A percentile compares a stretch with the other conserved stretches of the same genome.
Evolutionary conservation across 129 eudicot genomes (phyloP).

Genomic region (Scalesia atractyloides): DNA sequence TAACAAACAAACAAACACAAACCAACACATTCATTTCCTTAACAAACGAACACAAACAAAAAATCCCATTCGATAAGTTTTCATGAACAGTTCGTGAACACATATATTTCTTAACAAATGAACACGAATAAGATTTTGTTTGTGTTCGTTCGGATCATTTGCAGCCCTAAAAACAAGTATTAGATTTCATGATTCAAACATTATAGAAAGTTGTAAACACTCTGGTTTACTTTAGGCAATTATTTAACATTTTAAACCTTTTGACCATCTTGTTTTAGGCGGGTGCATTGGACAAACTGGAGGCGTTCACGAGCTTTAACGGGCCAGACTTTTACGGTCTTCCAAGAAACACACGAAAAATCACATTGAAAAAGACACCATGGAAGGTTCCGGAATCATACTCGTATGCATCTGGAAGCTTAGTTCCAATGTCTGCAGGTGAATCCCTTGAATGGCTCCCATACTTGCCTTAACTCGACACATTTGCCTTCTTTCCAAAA

Average conservation of each 20-base stretch:
- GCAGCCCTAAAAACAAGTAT: too few relatives aligned
- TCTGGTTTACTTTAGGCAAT: neutral
- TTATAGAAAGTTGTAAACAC: too few relatives aligned
- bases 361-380: conserved; percentile 59
- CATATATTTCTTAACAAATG: too few relatives aligned
- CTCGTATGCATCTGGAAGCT: conserved; percentile 57
- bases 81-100: too few relatives aligned
- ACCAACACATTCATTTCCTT: too few relatives aligned
- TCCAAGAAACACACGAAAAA: conserved; percentile 75
- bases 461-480: conserved; percentile 22
- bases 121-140: too few relatives aligned
- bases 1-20: too few relatives aligned
- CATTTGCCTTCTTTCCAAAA: neutral
- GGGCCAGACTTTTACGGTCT: conserved; percentile 98
- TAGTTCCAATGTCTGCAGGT: conserved; percentile 95
- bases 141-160: too few relatives aligned
- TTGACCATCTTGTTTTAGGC: conserved; percentile 46
- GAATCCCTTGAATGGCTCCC: conserved; percentile 83
- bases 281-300: conserved; percentile 91
- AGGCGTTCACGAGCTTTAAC: conserved; percentile 92
- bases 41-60: too few relatives aligned
- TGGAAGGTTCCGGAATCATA: conserved; percentile 85
- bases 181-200: too few relatives aligned
- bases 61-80: too few relatives aligned
- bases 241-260: too few relatives aligned